Percentiles rank a stretch among this genome's conserved stretches.
phyloP scores from a whole-genome alignment of 78 protist genomes.

The Pigoraptor vietnamica region DNA sequence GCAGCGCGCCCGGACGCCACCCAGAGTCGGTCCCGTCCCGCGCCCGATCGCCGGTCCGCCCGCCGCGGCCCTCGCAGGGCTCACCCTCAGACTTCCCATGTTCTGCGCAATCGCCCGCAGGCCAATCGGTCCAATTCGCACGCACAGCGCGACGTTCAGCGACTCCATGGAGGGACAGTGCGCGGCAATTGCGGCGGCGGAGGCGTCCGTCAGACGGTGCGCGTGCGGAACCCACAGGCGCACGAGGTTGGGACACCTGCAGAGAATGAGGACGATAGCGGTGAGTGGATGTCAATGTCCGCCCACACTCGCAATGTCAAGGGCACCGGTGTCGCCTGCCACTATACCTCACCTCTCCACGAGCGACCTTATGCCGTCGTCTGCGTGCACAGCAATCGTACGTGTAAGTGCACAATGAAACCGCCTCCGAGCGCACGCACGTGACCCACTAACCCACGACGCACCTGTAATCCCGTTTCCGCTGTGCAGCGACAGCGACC shows the following conservation, averaged over 20 bases:
- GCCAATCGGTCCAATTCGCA: background rate
- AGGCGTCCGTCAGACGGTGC: background rate
- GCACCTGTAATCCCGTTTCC: background rate
- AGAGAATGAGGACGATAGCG: no score
- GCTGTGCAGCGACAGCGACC: background rate
- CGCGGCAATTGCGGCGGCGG: background rate
- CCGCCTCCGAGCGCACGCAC: no score
- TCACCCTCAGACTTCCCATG: background rate
- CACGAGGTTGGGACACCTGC: background rate
- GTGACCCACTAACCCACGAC: background rate
- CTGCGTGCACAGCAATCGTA: no score
- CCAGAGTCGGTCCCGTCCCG: no score
- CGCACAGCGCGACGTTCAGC: background rate
- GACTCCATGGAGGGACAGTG: background rate
- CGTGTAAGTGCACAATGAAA: no score
- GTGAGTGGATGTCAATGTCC: background rate
- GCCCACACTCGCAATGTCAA: no score
- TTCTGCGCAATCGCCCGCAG: background rate
- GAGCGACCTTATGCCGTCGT: no score
- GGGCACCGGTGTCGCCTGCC: no score
- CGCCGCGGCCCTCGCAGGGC: no score
- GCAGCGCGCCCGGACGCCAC: no score
- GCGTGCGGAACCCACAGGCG: background rate
- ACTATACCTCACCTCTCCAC: no score
- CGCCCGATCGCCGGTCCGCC: no score